Conservation (phyloP, 2,329 filamentous ascomycete species). For the Claviceps citrina region DNA sequence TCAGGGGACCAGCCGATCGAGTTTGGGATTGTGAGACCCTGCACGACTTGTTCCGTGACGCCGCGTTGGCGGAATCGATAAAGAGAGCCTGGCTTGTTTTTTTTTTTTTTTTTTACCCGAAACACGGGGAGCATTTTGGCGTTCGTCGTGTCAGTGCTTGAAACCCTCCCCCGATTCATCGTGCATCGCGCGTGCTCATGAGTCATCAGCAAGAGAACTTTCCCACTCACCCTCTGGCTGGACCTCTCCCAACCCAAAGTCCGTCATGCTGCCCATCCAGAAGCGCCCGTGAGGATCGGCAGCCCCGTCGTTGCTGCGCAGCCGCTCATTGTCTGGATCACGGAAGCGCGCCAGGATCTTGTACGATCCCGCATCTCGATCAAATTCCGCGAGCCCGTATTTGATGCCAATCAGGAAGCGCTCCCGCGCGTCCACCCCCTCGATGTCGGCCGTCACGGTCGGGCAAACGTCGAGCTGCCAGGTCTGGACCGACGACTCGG, state of each 20-base stretch:
- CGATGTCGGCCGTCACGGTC: conserved; percentile 66
- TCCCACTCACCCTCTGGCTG: conserved; percentile 38
- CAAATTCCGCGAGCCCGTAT: conserved; percentile 63
- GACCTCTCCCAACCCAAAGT: conserved; percentile 43
- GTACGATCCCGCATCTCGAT: conserved; percentile 42
- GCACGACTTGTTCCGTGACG: conserved; percentile 42
- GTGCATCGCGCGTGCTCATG: too few relatives aligned
- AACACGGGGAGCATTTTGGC: too few relatives aligned
- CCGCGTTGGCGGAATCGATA: conserved; percentile 50
- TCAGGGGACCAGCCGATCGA: conserved; percentile 67
- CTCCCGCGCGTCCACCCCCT: conserved; percentile 42
- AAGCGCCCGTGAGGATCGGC: conserved; percentile 68
- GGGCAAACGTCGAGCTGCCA: conserved; percentile 37
- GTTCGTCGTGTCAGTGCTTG: too few relatives aligned
- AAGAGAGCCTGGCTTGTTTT: conserved; percentile 63
- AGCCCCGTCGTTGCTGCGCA: conserved; percentile 67
- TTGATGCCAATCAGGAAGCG: conserved; percentile 68
- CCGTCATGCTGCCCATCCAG: conserved; percentile 79
- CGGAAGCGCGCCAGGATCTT: conserved; percentile 37
- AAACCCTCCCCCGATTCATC: too few relatives aligned
- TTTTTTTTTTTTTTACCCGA: too few relatives aligned
- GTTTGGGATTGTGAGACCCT: conserved; percentile 65
- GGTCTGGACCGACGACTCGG: conserved; percentile 48
- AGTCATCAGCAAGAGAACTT: not conserved
- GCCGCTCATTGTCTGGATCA: conserved; percentile 30